Base-by-base conservation (phyloP, 2,329 filamentous ascomycete species). In the Drechslera avenae region DNA sequence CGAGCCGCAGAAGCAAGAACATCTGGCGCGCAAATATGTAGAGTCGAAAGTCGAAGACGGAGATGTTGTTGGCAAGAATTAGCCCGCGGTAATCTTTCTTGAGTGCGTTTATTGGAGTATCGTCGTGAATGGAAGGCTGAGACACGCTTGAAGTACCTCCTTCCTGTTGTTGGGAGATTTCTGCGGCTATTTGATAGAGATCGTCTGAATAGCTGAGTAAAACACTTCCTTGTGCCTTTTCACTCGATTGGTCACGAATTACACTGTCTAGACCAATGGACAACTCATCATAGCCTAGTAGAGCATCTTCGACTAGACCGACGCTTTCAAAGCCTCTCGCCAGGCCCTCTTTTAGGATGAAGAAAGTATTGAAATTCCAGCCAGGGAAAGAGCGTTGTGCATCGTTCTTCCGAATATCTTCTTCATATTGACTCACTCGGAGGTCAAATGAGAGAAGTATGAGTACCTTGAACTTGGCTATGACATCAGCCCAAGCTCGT, bases 351-450 rank as follows among this genome's bases (percentile, higher is more conserved):
- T 99, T 99, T 7, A 99, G 81, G 13, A 99, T 92, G 71, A 99
- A 99, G 71, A 99, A 99, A 0, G 94, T 99, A 74, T 94, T 97
- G 70, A 99, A 99, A 68, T 99, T 99, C 94, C 94, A 99, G 0
- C 94, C 94, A 0, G 94, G 94, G 14, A 99, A 76, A 28, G 81
- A 86, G 39, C 93, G 83, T 71, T 97, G 92, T 0, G 87, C 84
- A 63, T 97, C 93, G 67, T 92, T 94, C 72, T 97, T 94, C 56
- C 90, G 89, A 61, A 99, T 96, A 62, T 99, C 94, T 52, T 97
- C 92, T 73, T 99, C 94, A 71, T 99, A 99, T 66, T 97, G 93
- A 16, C 84, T 86, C 1, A 99, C 94, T 7, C 94, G 85, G 62
- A 87, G 81, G 75, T 97, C 93, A 69, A 99, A 99, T 1, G 92